Base-by-base conservation (phyloP, 352 stramenopile species). In the Phytophthora foliorum region DNA sequence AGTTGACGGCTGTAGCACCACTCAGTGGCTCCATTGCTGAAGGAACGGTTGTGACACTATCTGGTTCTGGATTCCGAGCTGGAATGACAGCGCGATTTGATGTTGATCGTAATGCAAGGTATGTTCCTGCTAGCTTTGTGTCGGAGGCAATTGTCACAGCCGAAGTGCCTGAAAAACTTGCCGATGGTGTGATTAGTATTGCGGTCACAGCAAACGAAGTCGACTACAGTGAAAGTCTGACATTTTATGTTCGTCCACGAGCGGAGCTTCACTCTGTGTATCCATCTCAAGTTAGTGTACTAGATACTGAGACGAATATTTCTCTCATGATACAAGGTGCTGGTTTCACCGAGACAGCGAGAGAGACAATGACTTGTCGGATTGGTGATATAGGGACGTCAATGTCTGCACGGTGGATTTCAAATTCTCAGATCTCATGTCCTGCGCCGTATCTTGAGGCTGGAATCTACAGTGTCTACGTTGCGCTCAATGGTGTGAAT, bases 401-500 rank as follows among this genome's bases (percentile, higher is more conserved):
- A 7, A 42, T 46, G 11, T 2, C n/a, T 4, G 77, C 53, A 19
- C 21, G 71, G 2, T 81, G 70, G 67, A 29, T 86, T 11, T 83
- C 80, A 13, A 42, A 36, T 9, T 69, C 58, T n/a, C 59, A 81
- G 3, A 61, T 88, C 22, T 16, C 68, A 13, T 88, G 80, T 27
- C 45, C 56, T n/a, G 59, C 62, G 14, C 56, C 75, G 0, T 32
- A 70, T 10, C 49, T 90, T 14, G 59, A 74, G 29, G 57, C 62
- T 54, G 84, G 84, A 0, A 57, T 72, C 13, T 83, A 92, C 50
- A 55, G 2, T 0, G 61, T 90, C 2, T 70, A 78, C n/a, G 38
- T 92, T 3, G 82, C 82, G 2, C 41, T 86, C 5, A 88, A 90
- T 52, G 73, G 68, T 6, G 48, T 67, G 1, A 76, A 77, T 27